Base-by-base conservation (phyloP, 2,329 filamentous ascomycete genomes). In the Pezicula neosporulosa region DNA sequence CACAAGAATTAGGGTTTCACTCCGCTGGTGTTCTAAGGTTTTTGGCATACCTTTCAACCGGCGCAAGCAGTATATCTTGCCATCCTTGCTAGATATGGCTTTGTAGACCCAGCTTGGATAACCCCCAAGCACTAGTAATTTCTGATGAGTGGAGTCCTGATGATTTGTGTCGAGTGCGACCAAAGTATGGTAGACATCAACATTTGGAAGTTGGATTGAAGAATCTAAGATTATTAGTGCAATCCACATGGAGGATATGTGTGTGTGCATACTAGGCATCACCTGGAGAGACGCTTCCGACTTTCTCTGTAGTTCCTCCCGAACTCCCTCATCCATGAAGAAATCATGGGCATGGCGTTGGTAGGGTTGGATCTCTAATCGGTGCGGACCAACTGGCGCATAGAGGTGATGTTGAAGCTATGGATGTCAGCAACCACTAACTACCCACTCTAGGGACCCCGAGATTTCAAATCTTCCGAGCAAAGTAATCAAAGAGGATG, bases 31-130 rank as follows among this genome's bases (percentile, higher is more conserved):
- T 16, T 13, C 42, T n/a, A 37, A 12, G 37, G 12, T 13, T 13
- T 33, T 33, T 13, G 9, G 30, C 67, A 48, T 68, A 83, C 84
- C 88, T 77, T 97, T 91, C 19, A 99, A 80, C 55, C 94, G 81
- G 56, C 94, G 82, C 44, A 99, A 75, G 51, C 87, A 90, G 70
- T 96, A 97, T n/a, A 86, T 83, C 58, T 89, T 86, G 10, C 92
- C 94, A 61, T 93, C 93, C 66, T 94, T 94, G 68, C 82, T 86
- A 6, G 90, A 96, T 21, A 87, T 85, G 8, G 92, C 93, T 72
- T 97, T 97, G 74, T 97, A 99, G 1, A 96, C 83, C 90, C 92
- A 97, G 61, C 87, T 96, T 6, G 87, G 83, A 63, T 90, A 96
- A 27, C 91, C 90, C 69, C 91, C 90, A 69, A 97, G 97, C 15